These are phyloP conservation scores for Pseudogymnoascus sp. DNA, from an alignment of 2,329 filamentous ascomycete genomes.

Conservation along the genomic window DNA sequence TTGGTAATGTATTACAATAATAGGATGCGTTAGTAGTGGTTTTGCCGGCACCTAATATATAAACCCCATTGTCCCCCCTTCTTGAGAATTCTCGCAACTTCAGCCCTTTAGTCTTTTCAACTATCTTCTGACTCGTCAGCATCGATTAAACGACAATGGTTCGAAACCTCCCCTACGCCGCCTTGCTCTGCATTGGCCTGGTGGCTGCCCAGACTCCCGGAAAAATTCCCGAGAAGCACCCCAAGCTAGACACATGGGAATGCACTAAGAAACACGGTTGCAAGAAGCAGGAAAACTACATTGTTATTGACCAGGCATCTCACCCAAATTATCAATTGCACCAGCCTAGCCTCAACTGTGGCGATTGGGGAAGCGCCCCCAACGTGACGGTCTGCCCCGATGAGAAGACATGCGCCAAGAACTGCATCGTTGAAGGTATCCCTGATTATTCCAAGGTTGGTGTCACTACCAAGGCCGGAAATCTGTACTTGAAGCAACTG, in stretches of 20 bases:
- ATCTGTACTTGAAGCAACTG: constrained; percentile 29
- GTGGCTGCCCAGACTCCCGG: constrained; percentile 32
- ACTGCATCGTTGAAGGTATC: constrained; percentile 46
- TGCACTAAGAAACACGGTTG: constrained; percentile 44
- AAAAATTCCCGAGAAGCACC: constrained; percentile 38
- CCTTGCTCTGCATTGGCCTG: constrained; percentile 2
- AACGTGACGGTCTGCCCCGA: constrained; percentile 41
- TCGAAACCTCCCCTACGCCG: background rate
- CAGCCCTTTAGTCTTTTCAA: background rate
- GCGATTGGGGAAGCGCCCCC: constrained; percentile 26
- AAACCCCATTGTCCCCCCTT: background rate
- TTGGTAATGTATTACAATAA: background rate
- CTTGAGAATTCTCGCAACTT: background rate
- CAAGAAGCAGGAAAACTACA: constrained; percentile 35
- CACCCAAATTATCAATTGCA: constrained; percentile 38
- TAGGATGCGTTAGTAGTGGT: background rate
- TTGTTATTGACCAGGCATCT: constrained; percentile 41
- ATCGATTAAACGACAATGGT: background rate
- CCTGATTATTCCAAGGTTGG: constrained; percentile 38
- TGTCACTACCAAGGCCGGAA: constrained; percentile 31
- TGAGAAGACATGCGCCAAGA: constrained; percentile 40
- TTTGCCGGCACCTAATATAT: constrained; percentile 1
- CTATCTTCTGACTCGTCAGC: background rate
- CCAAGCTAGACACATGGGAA: constrained; percentile 41
- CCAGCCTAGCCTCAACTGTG: constrained; percentile 28